These are phyloP conservation scores for Luzula sylvatica DNA, from an alignment of 176 grass and related monocot genomes.

Conservation along the genomic window DNA sequence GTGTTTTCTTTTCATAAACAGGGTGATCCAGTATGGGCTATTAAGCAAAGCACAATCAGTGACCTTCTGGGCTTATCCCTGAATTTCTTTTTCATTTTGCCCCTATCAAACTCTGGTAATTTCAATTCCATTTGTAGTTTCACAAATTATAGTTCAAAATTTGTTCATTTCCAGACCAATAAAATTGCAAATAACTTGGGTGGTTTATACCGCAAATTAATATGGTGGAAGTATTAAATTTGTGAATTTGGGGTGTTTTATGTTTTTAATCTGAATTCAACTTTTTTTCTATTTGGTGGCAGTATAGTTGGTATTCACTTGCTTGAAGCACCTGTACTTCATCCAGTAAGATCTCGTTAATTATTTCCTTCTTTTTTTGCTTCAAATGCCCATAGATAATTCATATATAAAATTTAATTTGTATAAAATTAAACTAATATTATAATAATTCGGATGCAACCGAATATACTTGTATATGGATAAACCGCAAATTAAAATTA, in stretches of 20 bases:
- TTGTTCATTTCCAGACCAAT: not conserved
- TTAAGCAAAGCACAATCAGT: constrained; percentile 49
- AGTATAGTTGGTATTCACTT: constrained; percentile 63
- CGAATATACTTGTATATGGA: too few species aligned
- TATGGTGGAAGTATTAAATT: not conserved
- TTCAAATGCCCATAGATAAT: too few species aligned
- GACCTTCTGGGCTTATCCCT: constrained; percentile 66
- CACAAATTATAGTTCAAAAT: not conserved
- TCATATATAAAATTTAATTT: too few species aligned
- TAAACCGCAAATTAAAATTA: too few species aligned
- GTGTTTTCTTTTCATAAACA: constrained; percentile 9
- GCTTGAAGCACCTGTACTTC: constrained; percentile 63
- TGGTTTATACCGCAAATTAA: not conserved
- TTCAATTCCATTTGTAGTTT: not conserved
- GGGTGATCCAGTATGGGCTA: constrained; percentile 78
- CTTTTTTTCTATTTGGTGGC: constrained; percentile 25
- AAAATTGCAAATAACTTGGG: not conserved
- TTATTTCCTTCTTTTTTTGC: too few species aligned
- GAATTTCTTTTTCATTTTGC: constrained; percentile 91
- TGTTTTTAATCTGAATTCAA: constrained; percentile 13
- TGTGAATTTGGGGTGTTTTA: not conserved
- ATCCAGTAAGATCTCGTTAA: constrained; percentile 55
- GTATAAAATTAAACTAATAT: too few species aligned
- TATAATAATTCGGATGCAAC: too few species aligned
- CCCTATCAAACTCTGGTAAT: constrained; percentile 59